Percentiles rank a stretch among this genome's conserved stretches.
These are phyloP conservation scores for Corylus avellana DNA, from an alignment of 306 rosid species.

Conservation along the genomic window DNA sequence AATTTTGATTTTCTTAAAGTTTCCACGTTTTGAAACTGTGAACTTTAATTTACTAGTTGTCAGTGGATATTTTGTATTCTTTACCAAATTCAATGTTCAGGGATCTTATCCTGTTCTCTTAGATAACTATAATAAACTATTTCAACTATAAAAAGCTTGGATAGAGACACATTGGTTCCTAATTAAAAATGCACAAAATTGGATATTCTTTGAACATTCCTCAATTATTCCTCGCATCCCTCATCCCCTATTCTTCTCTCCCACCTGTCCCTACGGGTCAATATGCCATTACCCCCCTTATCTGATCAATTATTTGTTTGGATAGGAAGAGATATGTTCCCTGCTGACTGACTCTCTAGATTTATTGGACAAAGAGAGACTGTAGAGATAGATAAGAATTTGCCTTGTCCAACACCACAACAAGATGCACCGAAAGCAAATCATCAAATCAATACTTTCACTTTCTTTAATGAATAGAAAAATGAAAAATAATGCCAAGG, in stretches of 20 bases:
- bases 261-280: background rate
- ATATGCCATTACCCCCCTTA: background rate
- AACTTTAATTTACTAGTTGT: too few relatives aligned
- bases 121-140: background rate
- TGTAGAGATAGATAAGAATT: background rate
- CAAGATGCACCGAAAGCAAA: background rate
- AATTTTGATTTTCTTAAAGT: too few relatives aligned
- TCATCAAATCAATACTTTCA: background rate
- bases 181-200: background rate
- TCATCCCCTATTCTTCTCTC: background rate
- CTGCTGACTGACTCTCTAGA: background rate
- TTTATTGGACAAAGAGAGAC: too few relatives aligned
- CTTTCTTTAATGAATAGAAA: background rate
- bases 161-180: background rate
- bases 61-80: too few relatives aligned
- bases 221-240: background rate
- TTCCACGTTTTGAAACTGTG: too few relatives aligned
- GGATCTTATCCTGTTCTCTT: background rate
- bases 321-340: background rate
- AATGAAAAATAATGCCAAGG: background rate
- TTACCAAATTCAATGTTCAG: background rate
- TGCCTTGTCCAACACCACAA: background rate
- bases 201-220: conserved; percentile 2
- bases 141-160: background rate
- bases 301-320: background rate